Percentiles rank a stretch among this genome's conserved stretches.
Evolutionary conservation across 768 basidiomycete genomes (phyloP).

Genomic region (Coprinopsis cinerea): DNA sequence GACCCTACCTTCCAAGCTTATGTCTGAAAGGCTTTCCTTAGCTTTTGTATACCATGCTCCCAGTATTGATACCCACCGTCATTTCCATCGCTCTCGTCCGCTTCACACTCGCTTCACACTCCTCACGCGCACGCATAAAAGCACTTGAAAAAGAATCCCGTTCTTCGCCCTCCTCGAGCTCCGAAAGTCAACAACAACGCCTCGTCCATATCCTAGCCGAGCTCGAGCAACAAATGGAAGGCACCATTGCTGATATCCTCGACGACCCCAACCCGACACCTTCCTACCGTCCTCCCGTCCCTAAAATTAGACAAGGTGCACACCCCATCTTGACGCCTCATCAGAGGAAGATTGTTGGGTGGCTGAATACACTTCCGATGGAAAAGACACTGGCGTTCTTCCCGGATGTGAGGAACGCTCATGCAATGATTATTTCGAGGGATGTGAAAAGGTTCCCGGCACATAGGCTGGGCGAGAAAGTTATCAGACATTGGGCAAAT

Average conservation of each 20-base stretch:
- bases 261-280: constrained; percentile 33
- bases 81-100: constrained; percentile 50
- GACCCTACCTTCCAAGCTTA: neutral
- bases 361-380: constrained; percentile 64
- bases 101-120: constrained; percentile 49
- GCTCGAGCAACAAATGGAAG: constrained; percentile 58
- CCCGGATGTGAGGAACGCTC: constrained; percentile 52
- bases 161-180: too few species aligned
- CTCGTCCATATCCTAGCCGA: constrained; percentile 51
- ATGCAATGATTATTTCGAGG: constrained; percentile 66
- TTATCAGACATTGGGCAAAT: constrained; percentile 69
- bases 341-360: constrained; percentile 51
- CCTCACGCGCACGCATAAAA: constrained; percentile 61
- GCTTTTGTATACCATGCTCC: constrained; percentile 51
- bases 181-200: constrained; percentile 33
- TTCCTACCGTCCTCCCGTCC: constrained; percentile 13
- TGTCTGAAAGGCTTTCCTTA: constrained; percentile 18
- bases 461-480: constrained; percentile 57
- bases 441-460: constrained; percentile 54
- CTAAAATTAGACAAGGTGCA: constrained; percentile 18
- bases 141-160: constrained; percentile 57
- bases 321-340: constrained; percentile 47
- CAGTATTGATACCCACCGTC: constrained; percentile 58
- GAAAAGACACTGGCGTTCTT: constrained; percentile 71
- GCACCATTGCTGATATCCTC: constrained; percentile 53